Evolutionary conservation across 78 protist genomes (phyloP).

Genomic region (Dictyostelium purpureum): DNA sequence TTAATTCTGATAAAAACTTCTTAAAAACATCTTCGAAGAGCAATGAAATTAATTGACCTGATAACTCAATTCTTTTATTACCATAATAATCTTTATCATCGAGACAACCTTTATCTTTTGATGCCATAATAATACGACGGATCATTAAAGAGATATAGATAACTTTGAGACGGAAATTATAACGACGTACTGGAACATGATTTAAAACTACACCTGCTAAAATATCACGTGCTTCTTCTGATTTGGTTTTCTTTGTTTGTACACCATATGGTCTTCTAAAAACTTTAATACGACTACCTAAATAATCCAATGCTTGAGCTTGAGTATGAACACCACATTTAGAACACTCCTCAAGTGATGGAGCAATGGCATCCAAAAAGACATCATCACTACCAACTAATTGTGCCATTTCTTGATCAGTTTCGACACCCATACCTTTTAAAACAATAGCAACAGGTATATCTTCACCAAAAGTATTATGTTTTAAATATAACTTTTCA

Average conservation of each 20-base stretch:
- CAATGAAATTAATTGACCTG: slow-evolving; percentile 95
- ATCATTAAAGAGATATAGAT: slow-evolving; percentile 98
- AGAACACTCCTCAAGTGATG: slow-evolving; percentile 96
- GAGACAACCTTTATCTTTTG: slow-evolving; percentile 87
- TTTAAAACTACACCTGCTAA: slow-evolving; percentile 95
- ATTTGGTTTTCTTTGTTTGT: slow-evolving; percentile 21
- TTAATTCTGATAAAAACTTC: slow-evolving; percentile 74
- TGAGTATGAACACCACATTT: slow-evolving; percentile 79
- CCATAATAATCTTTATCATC: slow-evolving; percentile 99
- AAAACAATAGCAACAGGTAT: slow-evolving; percentile 96
- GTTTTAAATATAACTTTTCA: slow-evolving; percentile 89
- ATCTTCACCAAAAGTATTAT: slow-evolving; percentile 92
- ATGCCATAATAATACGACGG: slow-evolving; percentile 92
- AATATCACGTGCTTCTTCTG: slow-evolving; percentile 86
- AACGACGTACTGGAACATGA: slow-evolving; percentile 95
- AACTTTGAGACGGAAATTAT: slow-evolving; percentile 94
- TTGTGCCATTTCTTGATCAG: slow-evolving; percentile 96
- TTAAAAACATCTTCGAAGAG: slow-evolving; percentile 93
- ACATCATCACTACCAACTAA: slow-evolving; percentile 91
- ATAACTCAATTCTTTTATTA: slow-evolving; percentile 99
- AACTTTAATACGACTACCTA: slow-evolving; percentile 89
- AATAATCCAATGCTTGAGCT: slow-evolving; percentile 95
- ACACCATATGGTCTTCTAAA: slow-evolving; percentile 56
- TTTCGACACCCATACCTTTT: slow-evolving; percentile 96
- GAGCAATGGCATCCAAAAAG: slow-evolving; percentile 91